A percentile compares a stretch with the other conserved stretches of the same genome.
Evolutionary conservation across 2,329 filamentous ascomycete species (phyloP).

Genomic region (Neurospora sp.): DNA sequence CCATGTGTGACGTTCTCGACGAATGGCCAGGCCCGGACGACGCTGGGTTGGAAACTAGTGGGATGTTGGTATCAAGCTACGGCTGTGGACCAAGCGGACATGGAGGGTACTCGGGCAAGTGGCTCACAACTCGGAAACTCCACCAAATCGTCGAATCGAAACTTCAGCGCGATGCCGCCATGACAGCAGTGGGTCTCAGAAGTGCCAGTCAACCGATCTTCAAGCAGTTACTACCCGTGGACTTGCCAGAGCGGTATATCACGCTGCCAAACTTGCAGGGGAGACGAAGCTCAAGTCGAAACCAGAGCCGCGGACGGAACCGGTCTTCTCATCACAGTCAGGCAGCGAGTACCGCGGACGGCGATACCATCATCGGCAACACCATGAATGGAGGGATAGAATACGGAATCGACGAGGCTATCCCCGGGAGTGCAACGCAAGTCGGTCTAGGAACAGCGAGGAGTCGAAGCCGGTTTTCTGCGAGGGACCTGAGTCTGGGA

Average conservation of each 20-base stretch:
- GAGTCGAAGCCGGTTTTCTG: not conserved
- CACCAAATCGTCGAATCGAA: conserved; percentile 19
- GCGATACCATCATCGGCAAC: not conserved
- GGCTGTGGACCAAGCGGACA: not conserved
- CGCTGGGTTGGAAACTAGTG: not conserved
- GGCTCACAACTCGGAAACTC: conserved; percentile 17
- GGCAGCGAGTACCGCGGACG: not conserved
- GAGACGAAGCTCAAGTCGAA: not conserved
- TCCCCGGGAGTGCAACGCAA: not conserved
- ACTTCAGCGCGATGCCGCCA: conserved; percentile 12
- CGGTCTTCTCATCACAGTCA: not conserved
- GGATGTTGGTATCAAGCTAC: not conserved
- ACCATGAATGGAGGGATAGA: not conserved
- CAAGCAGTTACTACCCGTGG: conserved; percentile 19
- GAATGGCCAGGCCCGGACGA: conserved; percentile 3
- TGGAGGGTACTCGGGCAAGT: not conserved
- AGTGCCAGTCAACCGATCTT: conserved; percentile 17
- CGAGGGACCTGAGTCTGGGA: not conserved
- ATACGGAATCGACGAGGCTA: not conserved
- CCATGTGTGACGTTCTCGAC: conserved; percentile 17
- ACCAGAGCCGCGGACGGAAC: not conserved
- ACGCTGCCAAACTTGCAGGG: conserved; percentile 15
- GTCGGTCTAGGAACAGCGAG: not conserved
- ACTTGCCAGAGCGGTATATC: conserved; percentile 18
- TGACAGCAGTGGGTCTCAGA: conserved; percentile 6